These are phyloP conservation scores for Talaromyces wortmannii DNA, from an alignment of 495 filamentous ascomycete genomes.

Conservation along the genomic window DNA sequence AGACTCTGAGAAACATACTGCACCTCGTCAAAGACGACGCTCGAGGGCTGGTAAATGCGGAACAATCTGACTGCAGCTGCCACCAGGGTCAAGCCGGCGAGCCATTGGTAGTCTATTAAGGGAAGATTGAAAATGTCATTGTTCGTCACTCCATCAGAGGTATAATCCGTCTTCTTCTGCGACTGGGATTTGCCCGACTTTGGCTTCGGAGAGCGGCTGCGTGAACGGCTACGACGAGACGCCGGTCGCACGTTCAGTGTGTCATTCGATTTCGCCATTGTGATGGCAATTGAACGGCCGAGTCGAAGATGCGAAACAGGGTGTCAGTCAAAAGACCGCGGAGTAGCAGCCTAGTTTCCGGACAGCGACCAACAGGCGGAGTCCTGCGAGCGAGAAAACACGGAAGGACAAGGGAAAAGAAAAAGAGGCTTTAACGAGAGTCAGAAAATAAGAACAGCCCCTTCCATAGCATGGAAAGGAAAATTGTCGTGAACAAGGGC, in stretches of 20 bases:
- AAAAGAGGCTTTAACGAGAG: slow-evolving; percentile 33
- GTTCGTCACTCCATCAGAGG: slow-evolving; percentile 46
- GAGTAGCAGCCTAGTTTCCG: slow-evolving; percentile 9
- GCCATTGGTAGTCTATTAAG: slow-evolving; percentile 69
- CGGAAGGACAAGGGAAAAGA: slow-evolving; percentile 18
- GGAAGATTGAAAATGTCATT: slow-evolving; percentile 56
- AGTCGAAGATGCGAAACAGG: slow-evolving; percentile 3
- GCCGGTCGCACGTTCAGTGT: slow-evolving; percentile 31
- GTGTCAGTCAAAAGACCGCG: not conserved
- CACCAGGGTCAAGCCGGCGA: slow-evolving; percentile 65
- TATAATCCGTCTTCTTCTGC: slow-evolving; percentile 26
- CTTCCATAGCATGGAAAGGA: slow-evolving; percentile 30
- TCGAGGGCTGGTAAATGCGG: slow-evolving; percentile 91
- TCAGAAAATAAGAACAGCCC: slow-evolving; percentile 18
- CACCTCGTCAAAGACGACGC: slow-evolving; percentile 98
- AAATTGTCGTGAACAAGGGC: slow-evolving; percentile 9
- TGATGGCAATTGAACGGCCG: not conserved
- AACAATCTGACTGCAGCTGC: slow-evolving; percentile 80
- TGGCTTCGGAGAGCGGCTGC: slow-evolving; percentile 34
- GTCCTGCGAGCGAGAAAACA: slow-evolving; percentile 14
- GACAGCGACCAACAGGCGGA: slow-evolving; percentile 5
- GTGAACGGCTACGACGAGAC: slow-evolving; percentile 27
- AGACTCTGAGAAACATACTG: slow-evolving; percentile 56
- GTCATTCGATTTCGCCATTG: slow-evolving; percentile 32
- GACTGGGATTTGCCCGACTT: slow-evolving; percentile 30